These are phyloP conservation scores for Gyromitra esculenta DNA, from an alignment of 2,329 filamentous ascomycete genomes.

Conservation along the genomic window DNA sequence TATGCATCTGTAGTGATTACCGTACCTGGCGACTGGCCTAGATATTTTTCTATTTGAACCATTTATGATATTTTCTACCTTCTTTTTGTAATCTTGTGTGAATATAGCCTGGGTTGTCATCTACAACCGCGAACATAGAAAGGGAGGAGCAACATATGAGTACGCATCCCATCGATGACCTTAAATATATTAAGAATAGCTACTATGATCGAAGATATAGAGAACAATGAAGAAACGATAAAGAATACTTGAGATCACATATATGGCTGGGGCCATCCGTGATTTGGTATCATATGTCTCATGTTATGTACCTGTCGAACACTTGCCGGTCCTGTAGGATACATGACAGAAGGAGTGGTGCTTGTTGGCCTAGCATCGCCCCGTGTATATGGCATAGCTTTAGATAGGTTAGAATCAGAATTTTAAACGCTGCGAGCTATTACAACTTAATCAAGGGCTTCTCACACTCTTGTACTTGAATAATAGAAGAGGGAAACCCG, in stretches of 20 bases:
- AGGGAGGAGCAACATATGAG: neutral
- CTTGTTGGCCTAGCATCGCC: neutral
- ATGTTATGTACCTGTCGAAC: constrained; percentile 11
- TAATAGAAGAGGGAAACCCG: constrained; percentile 2
- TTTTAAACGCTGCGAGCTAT: neutral
- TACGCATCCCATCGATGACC: neutral
- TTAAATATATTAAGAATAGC: neutral
- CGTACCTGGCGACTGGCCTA: too few species aligned
- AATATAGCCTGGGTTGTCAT: neutral
- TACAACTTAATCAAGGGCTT: neutral
- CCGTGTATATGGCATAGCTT: neutral
- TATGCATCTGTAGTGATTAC: too few species aligned
- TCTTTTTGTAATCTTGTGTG: neutral
- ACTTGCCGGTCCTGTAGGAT: neutral
- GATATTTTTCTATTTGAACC: too few species aligned
- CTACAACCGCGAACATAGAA: neutral
- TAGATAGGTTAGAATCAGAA: neutral
- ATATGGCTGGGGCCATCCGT: neutral
- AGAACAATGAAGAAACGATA: too few species aligned
- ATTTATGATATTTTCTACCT: too few species aligned
- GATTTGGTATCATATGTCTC: neutral
- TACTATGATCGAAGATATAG: neutral
- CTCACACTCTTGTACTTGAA: constrained; percentile 6
- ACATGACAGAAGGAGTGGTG: neutral
- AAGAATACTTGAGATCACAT: neutral